These are phyloP conservation scores for Globomyces sp. DNA, from an alignment of 371 early-diverging fungal species.

Conservation along the genomic window DNA sequence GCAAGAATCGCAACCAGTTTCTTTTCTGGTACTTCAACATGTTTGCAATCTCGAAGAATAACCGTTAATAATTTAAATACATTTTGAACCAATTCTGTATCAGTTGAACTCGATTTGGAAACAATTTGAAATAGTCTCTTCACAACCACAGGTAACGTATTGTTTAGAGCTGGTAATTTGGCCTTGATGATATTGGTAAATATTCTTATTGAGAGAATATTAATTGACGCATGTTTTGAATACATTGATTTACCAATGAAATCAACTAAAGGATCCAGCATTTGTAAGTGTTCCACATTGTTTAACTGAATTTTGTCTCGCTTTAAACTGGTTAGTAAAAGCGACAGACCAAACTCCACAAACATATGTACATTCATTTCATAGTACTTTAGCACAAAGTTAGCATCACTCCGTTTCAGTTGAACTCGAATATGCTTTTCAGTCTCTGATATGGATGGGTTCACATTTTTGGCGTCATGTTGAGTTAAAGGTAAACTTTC, in stretches of 20 bases:
- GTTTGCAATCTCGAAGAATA: constrained; percentile 66
- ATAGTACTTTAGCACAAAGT: constrained; percentile 59
- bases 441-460: constrained; percentile 4
- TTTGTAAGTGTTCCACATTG: constrained; percentile 49
- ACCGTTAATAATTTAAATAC: constrained; percentile 78
- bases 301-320: constrained; percentile 57
- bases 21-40: constrained; percentile 61
- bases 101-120: constrained; percentile 60
- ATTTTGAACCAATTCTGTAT: constrained; percentile 71
- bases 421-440: constrained; percentile 69
- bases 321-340: constrained; percentile 65
- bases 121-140: constrained; percentile 74
- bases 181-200: constrained; percentile 63
- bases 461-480: constrained; percentile 34
- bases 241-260: constrained; percentile 78
- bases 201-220: constrained; percentile 66
- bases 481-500: constrained; percentile 73
- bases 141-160: constrained; percentile 68
- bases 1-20: constrained; percentile 78
- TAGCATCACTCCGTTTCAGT: constrained; percentile 54
- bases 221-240: constrained; percentile 72
- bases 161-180: constrained; percentile 66
- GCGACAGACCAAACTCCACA: constrained; percentile 85
- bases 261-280: constrained; percentile 78
- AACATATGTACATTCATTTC: constrained; percentile 82